Conservation (phyloP, 768 basidiomycete genomes). For the Coprinopsis marcescibilis region DNA sequence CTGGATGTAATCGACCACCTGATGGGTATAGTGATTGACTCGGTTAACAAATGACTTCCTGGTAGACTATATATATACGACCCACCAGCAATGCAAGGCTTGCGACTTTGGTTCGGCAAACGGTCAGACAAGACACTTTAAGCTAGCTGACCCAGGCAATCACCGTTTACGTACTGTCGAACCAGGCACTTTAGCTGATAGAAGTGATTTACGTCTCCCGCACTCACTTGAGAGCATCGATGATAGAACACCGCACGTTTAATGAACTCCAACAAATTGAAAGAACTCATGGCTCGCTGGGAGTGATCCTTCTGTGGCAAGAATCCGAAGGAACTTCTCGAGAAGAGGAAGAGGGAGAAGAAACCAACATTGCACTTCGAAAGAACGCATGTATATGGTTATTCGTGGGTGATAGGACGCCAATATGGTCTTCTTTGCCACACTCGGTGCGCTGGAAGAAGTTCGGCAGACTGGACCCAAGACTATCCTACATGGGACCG, state of each 20-base stretch:
- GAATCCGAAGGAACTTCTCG: too few species aligned
- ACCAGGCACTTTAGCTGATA: not conserved
- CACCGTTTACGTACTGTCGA: not conserved
- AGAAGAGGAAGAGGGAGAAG: too few species aligned
- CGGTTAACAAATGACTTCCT: not conserved
- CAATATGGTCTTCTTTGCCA: too few species aligned
- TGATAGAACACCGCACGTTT: slow-evolving; percentile 1
- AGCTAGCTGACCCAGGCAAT: not conserved
- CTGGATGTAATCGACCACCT: not conserved
- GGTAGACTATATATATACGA: not conserved
- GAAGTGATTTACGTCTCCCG: too few species aligned
- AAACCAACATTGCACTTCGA: too few species aligned
- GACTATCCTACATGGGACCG: too few species aligned
- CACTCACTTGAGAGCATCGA: not conserved
- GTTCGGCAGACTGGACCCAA: too few species aligned
- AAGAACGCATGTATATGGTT: too few species aligned
- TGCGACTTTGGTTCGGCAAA: not conserved
- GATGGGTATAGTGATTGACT: not conserved
- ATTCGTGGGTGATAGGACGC: too few species aligned
- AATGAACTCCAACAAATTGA: not conserved
- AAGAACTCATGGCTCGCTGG: not conserved
- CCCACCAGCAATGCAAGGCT: not conserved
- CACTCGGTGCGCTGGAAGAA: too few species aligned
- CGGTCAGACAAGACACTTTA: not conserved
- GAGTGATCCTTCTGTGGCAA: too few species aligned